phyloP scores from a whole-genome alignment of 768 basidiomycete genomes.

The Terana coerulea region DNA sequence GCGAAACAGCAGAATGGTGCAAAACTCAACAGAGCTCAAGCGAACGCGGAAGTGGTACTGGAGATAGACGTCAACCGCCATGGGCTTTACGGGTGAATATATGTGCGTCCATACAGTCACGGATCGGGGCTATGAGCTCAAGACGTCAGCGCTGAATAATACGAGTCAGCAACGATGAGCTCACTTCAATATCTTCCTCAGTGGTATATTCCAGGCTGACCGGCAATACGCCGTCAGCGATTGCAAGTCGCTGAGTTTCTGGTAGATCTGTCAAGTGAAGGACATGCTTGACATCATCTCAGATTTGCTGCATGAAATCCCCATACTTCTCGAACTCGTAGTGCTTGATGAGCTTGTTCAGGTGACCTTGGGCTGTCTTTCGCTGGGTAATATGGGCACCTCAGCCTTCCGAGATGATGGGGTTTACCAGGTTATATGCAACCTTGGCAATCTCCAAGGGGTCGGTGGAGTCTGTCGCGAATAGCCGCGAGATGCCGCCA shows the following conservation, averaged over 20 bases:
- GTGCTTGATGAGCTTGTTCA: background rate
- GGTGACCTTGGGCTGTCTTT: background rate
- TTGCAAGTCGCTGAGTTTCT: conserved; percentile 1
- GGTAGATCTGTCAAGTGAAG: background rate
- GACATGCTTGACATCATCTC: background rate
- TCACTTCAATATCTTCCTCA: background rate
- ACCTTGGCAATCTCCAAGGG: background rate
- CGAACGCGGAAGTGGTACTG: background rate
- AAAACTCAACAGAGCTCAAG: conserved; percentile 5
- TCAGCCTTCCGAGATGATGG: background rate
- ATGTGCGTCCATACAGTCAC: conserved; percentile 2
- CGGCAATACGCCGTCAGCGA: conserved; percentile 6
- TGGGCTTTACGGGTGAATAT: conserved; percentile 1
- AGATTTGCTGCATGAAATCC: conserved; percentile 2
- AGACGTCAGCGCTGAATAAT: background rate
- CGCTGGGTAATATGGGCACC: background rate
- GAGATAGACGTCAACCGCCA: conserved; percentile 9
- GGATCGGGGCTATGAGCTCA: background rate
- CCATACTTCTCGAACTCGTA: background rate
- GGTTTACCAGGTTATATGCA: background rate
- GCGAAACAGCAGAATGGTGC: background rate
- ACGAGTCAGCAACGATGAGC: background rate
- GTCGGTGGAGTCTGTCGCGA: background rate
- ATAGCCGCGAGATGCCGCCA: conserved; percentile 9
- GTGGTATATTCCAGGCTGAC: background rate